These are phyloP conservation scores for Coprinopsis cinerea DNA, from an alignment of 768 basidiomycete genomes.

Conservation along the genomic window DNA sequence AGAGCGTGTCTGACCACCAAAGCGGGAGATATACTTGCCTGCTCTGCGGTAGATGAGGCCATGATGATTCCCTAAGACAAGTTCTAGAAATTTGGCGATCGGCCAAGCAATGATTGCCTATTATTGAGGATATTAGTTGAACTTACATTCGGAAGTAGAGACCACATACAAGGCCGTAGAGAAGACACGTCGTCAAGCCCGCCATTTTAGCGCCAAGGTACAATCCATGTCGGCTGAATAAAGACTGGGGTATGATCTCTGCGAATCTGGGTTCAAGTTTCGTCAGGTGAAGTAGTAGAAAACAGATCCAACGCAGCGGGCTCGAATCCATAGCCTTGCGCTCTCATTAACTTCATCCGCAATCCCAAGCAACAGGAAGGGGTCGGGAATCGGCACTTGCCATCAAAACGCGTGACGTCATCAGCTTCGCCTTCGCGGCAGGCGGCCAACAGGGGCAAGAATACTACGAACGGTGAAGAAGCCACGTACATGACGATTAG, in stretches of 20 bases:
- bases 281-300: neutral
- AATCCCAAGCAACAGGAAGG: neutral
- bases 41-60: constrained; percentile 63
- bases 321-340: neutral
- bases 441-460: neutral
- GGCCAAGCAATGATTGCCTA: constrained; percentile 81
- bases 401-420: constrained; percentile 27
- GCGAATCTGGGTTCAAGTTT: constrained; percentile 82
- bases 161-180: constrained; percentile 57
- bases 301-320: constrained; percentile 8
- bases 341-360: neutral
- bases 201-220: constrained; percentile 88
- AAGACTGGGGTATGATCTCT: constrained; percentile 88
- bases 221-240: constrained; percentile 89
- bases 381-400: constrained; percentile 2
- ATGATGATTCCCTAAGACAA: constrained; percentile 74
- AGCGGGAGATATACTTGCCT: constrained; percentile 6
- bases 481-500: constrained; percentile 76
- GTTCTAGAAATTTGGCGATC: constrained; percentile 75
- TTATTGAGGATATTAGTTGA: constrained; percentile 1
- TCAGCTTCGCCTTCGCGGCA: constrained; percentile 9
- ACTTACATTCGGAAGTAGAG: constrained; percentile 1
- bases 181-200: constrained; percentile 55
- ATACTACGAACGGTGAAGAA: neutral
- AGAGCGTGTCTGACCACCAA: neutral